These are phyloP conservation scores for Nemania sp. DNA, from an alignment of 2,329 filamentous ascomycete species.

Conservation along the genomic window DNA sequence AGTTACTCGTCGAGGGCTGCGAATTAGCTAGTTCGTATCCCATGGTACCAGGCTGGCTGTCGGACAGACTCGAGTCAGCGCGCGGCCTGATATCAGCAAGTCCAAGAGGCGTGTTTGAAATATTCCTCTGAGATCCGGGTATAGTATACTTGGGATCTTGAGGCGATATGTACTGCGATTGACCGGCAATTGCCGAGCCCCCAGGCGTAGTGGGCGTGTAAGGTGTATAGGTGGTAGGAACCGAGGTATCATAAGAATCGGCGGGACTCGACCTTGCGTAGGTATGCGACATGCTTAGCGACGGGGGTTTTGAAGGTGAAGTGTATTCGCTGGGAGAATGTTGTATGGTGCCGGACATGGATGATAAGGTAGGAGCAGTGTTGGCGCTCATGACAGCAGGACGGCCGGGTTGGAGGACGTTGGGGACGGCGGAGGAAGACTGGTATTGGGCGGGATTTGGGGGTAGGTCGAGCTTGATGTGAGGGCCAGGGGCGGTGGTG, in stretches of 20 bases:
- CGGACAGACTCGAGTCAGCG: constrained; percentile 83
- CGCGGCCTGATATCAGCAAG: constrained; percentile 91
- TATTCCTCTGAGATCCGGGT: constrained; percentile 69
- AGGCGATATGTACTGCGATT: constrained; percentile 74
- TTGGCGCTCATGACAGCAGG: constrained; percentile 57
- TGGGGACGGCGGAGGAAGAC: constrained; percentile 64
- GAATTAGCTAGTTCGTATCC: constrained; percentile 75
- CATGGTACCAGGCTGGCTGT: constrained; percentile 72
- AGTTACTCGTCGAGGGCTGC: constrained; percentile 84
- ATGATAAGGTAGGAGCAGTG: constrained; percentile 60
- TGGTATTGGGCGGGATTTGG: constrained; percentile 55
- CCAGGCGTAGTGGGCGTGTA: constrained; percentile 75
- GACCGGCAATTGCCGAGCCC: constrained; percentile 57
- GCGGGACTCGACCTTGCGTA: constrained; percentile 90
- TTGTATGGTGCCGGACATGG: constrained; percentile 59
- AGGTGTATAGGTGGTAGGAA: constrained; percentile 62
- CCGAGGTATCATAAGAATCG: constrained; percentile 64
- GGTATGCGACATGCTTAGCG: constrained; percentile 74
- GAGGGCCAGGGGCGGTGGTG: constrained; percentile 55
- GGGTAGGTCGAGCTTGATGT: constrained; percentile 61
- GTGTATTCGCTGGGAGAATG: constrained; percentile 53
- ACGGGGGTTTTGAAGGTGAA: constrained; percentile 73
- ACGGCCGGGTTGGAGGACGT: constrained; percentile 68
- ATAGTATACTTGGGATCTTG: constrained; percentile 67
- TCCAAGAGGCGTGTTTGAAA: constrained; percentile 88